Conservation (phyloP, 2,329 filamentous ascomycete genomes). For the Fusarium abutilonis region DNA sequence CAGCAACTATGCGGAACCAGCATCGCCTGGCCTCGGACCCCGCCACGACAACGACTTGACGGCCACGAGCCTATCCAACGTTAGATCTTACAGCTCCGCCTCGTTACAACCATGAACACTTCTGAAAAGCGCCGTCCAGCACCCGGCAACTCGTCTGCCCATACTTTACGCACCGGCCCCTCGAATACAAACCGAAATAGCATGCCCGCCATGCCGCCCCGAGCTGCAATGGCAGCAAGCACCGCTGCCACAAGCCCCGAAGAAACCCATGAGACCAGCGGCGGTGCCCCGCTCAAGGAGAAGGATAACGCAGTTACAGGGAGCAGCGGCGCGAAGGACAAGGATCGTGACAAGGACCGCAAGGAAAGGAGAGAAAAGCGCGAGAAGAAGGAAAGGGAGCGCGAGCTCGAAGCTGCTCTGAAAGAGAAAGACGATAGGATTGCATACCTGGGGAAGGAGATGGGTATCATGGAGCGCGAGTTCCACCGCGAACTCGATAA, state of each 20-base stretch:
- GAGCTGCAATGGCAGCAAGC: constrained; percentile 44
- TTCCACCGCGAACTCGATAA: constrained; percentile 64
- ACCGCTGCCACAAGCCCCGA: constrained; percentile 37
- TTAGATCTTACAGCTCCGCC: constrained; percentile 17
- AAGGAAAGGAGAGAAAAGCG: constrained; percentile 42
- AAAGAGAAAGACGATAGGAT: constrained; percentile 64
- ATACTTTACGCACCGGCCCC: constrained; percentile 38
- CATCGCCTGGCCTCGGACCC: constrained; percentile 42
- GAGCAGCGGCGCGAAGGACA: constrained; percentile 46
- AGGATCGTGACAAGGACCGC: constrained; percentile 45
- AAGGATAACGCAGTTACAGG: constrained; percentile 48
- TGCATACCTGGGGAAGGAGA: constrained; percentile 61
- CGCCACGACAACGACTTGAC: constrained; percentile 44
- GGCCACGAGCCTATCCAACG: constrained; percentile 12
- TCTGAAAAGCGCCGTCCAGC: constrained; percentile 58
- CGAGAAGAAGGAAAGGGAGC: constrained; percentile 40
- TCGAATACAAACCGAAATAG: constrained; percentile 46
- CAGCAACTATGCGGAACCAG: constrained; percentile 48
- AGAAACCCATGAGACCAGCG: constrained; percentile 43
- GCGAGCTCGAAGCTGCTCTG: constrained; percentile 47
- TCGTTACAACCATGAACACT: constrained; percentile 49
- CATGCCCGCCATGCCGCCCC: constrained; percentile 47
- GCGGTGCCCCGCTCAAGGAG: constrained; percentile 44
- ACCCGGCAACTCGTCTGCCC: constrained; percentile 40
- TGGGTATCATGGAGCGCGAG: constrained; percentile 62